Percentiles rank a stretch among this genome's conserved stretches.
phyloP scores from a whole-genome alignment of 2,329 filamentous ascomycete genomes.

The Colletotrichum nymphaeae region DNA sequence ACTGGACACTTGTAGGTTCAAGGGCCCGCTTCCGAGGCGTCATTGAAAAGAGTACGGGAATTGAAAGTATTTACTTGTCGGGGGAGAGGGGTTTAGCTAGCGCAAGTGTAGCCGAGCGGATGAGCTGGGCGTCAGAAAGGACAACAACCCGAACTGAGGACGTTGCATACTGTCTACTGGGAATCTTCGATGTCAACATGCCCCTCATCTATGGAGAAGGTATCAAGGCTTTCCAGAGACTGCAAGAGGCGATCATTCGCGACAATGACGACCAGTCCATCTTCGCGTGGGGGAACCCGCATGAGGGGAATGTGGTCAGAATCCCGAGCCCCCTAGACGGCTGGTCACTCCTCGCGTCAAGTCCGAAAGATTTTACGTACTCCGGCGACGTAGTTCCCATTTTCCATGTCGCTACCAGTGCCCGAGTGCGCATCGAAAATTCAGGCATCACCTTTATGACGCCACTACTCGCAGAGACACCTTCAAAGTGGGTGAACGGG shows the following conservation, averaged over 20 bases:
- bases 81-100: slow-evolving; percentile 12
- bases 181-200: slow-evolving; percentile 44
- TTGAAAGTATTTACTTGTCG: not conserved
- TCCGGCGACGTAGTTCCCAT: not conserved
- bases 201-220: slow-evolving; percentile 42
- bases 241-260: slow-evolving; percentile 19
- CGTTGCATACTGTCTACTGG: slow-evolving; percentile 41
- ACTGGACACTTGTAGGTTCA: not conserved
- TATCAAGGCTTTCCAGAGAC: slow-evolving; percentile 37
- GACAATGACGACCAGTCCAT: not conserved
- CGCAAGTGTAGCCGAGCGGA: slow-evolving; percentile 39
- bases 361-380: not conserved
- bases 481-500: not conserved
- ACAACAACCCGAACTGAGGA: slow-evolving; percentile 39
- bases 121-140: slow-evolving; percentile 42
- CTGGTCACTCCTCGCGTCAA: not conserved
- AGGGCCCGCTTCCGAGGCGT: not conserved
- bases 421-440: not conserved
- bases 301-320: not conserved
- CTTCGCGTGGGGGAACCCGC: not conserved
- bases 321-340: not conserved
- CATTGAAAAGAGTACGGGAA: not conserved
- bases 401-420: not conserved
- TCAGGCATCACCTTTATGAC: not conserved
- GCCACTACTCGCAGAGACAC: not conserved